A percentile compares a stretch with the other conserved stretches of the same genome.
These are phyloP conservation scores for Blastobotrys persicus DNA, from an alignment of 1,139 yeast genomes.

Conservation along the genomic window DNA sequence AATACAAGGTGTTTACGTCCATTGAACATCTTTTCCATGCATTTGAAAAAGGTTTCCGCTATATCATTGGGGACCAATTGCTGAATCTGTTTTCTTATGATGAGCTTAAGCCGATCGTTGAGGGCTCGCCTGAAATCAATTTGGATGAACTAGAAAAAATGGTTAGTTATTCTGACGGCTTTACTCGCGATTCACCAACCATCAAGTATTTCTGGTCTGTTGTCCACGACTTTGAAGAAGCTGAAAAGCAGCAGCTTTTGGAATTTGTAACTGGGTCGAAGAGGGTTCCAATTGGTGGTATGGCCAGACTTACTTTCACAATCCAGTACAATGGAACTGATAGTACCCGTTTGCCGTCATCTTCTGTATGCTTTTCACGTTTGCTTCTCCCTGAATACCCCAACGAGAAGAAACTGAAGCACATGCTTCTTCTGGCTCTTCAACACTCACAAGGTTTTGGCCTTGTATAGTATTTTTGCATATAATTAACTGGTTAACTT, in stretches of 20 bases:
- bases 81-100: slow-evolving; percentile 15
- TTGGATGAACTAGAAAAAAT: slow-evolving; percentile 18
- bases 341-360: slow-evolving; percentile 24
- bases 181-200: slow-evolving; percentile 20
- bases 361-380: slow-evolving; percentile 32
- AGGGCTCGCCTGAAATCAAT: slow-evolving; percentile 24
- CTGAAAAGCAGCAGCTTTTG: slow-evolving; percentile 24
- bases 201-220: slow-evolving; percentile 26
- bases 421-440: slow-evolving; percentile 26
- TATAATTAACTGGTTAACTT: background rate
- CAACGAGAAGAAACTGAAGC: slow-evolving; percentile 19
- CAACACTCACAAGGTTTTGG: slow-evolving; percentile 34
- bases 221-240: slow-evolving; percentile 22
- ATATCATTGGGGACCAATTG: slow-evolving; percentile 18
- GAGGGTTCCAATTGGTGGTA: slow-evolving; percentile 30
- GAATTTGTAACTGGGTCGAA: slow-evolving; percentile 35
- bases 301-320: slow-evolving; percentile 21
- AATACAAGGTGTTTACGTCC: slow-evolving; percentile 17
- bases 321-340: slow-evolving; percentile 27
- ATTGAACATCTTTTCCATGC: slow-evolving; percentile 15
- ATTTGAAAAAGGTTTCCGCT: slow-evolving; percentile 23
- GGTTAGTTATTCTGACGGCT: slow-evolving; percentile 25
- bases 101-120: slow-evolving; percentile 26
- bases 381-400: slow-evolving; percentile 31
- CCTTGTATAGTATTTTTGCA: slow-evolving; percentile 19